Evolutionary conservation across 2,329 filamentous ascomycete genomes (phyloP).

Genomic region (Pseudogymnoascus sp.): DNA sequence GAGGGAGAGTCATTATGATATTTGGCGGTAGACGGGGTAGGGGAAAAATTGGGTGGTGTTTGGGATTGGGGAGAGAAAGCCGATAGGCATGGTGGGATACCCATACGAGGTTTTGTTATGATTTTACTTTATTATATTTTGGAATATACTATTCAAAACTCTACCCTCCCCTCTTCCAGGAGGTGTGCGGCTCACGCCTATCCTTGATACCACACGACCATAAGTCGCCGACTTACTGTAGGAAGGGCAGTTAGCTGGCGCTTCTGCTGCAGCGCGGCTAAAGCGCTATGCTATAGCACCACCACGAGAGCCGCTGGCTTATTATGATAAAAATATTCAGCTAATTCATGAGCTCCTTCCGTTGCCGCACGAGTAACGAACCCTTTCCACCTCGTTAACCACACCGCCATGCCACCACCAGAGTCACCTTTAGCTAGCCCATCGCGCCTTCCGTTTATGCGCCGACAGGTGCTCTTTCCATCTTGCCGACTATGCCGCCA

Average conservation of each 20-base stretch:
- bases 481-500: neutral
- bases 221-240: neutral
- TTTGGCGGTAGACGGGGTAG: constrained; percentile 20
- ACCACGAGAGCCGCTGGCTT: neutral
- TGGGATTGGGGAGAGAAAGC: neutral
- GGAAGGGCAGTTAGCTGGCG: neutral
- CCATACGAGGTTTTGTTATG: neutral
- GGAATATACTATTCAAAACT: neutral
- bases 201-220: neutral
- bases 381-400: too few relatives aligned
- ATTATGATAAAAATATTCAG: neutral
- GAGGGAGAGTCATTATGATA: constrained; percentile 25
- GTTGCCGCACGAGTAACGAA: too few relatives aligned
- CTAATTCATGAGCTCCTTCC: too few relatives aligned
- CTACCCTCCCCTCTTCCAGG: too few relatives aligned
- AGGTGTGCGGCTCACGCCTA: neutral
- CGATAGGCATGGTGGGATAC: neutral
- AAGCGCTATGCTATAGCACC: neutral
- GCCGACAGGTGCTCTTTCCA: neutral
- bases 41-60: neutral
- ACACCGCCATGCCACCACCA: too few relatives aligned
- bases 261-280: neutral
- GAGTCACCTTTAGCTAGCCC: neutral
- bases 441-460: neutral
- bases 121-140: neutral